These are phyloP conservation scores for Fomitopsis pulvina DNA, from an alignment of 768 basidiomycete genomes.

Conservation along the genomic window DNA sequence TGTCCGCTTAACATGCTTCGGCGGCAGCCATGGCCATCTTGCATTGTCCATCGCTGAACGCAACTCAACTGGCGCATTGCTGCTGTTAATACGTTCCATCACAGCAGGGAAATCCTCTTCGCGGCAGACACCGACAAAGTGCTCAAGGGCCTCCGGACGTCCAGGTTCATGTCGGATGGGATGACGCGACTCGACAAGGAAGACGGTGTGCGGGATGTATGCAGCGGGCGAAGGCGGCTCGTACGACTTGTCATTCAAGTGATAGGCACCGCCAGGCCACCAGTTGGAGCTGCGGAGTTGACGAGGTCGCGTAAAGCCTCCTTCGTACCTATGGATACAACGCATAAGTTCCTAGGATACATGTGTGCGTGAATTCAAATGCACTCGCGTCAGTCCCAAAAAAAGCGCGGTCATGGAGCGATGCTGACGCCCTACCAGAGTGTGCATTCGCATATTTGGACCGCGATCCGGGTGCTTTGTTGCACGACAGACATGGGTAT, in stretches of 20 bases:
- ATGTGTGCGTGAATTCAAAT: too few relatives aligned
- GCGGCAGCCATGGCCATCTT: slow-evolving; percentile 27
- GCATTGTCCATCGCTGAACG: slow-evolving; percentile 32
- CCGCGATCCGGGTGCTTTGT: too few relatives aligned
- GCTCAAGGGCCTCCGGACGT: slow-evolving; percentile 23
- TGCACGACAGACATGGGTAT: too few relatives aligned
- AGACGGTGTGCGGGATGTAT: slow-evolving; percentile 35
- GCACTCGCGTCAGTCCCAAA: too few relatives aligned
- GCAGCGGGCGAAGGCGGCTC: slow-evolving; percentile 26
- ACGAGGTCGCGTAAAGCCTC: slow-evolving; percentile 33
- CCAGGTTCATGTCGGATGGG: slow-evolving; percentile 23
- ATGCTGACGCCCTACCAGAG: neutral
- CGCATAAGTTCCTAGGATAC: neutral
- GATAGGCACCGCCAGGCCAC: slow-evolving; percentile 29
- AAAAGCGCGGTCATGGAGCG: too few relatives aligned
- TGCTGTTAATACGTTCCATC: slow-evolving; percentile 27
- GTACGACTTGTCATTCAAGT: slow-evolving; percentile 19
- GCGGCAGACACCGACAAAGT: slow-evolving; percentile 29
- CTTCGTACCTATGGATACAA: slow-evolving; percentile 25
- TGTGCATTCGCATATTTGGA: neutral
- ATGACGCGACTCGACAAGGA: slow-evolving; percentile 31
- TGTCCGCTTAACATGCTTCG: slow-evolving; percentile 9
- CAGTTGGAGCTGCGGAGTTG: slow-evolving; percentile 31
- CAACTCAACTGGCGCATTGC: slow-evolving; percentile 6
- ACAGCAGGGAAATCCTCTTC: slow-evolving; percentile 25